Conservation (phyloP, 768 basidiomycete genomes). For the Lactarius pseudohatsudake region DNA sequence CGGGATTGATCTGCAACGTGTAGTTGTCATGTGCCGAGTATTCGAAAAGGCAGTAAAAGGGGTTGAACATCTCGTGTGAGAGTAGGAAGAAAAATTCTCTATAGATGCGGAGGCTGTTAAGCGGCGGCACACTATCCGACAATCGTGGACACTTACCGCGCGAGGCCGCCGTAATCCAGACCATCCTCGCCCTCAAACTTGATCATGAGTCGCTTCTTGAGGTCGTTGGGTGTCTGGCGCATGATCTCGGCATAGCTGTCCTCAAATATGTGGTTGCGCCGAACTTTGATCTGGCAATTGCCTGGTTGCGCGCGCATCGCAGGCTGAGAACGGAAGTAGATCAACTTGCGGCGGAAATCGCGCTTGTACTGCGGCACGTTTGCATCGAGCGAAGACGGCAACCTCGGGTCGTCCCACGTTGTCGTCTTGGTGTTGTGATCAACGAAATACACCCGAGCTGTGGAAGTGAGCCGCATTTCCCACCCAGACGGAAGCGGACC, state of each 20-base stretch:
- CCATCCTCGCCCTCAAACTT: constrained; percentile 99
- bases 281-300: constrained; percentile 98
- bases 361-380: constrained; percentile 99
- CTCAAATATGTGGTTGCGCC: constrained; percentile 98
- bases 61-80: constrained; percentile 99
- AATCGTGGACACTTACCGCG: constrained; percentile 57
- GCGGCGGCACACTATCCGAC: background rate
- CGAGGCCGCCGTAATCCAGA: constrained; percentile 96
- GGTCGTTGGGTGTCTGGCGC: constrained; percentile 96
- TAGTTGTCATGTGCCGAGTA: constrained; percentile 99
- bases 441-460: constrained; percentile 98
- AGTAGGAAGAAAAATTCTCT: constrained; percentile 99
- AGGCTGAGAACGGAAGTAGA: constrained; percentile 98
- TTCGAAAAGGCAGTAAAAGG: constrained; percentile 99
- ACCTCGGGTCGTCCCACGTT: constrained; percentile 98
- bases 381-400: constrained; percentile 91
- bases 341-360: constrained; percentile 97
- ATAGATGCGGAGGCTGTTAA: constrained; percentile 26
- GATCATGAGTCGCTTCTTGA: constrained; percentile 99
- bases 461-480: constrained; percentile 99
- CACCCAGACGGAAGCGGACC: constrained; percentile 97
- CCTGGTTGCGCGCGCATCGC: constrained; percentile 98
- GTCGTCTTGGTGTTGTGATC: constrained; percentile 99
- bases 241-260: constrained; percentile 99
- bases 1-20: constrained; percentile 98